Evolutionary conservation across 2,329 filamentous ascomycete species (phyloP), one percentile per base, ranked within the genome.

Genomic region (Corniculantispora saksenae): DNA sequence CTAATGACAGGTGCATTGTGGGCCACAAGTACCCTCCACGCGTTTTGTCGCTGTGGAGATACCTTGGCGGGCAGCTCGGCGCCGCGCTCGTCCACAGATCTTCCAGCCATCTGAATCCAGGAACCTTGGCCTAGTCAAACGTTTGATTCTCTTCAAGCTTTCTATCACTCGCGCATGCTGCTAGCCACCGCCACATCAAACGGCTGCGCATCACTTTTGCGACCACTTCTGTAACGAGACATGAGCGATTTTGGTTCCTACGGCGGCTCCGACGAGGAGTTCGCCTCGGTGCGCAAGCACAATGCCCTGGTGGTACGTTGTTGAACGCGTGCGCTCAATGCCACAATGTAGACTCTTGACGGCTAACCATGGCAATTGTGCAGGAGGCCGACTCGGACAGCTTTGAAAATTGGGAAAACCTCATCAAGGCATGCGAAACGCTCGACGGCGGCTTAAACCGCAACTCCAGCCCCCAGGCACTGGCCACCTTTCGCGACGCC

Each of bases 391-490:
- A 97, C 70, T 86, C 92, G 15, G 95, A 99, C 77, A 94, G 92
- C 74, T 98, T 97, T 73, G 94, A 97, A 72, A 86, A 87, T 67
- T 99, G 95, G 95, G 94, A 98, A 79, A 94, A 93, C 77, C 87
- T 98, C 64, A 89, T 97, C 70, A 89, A 89, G 72, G 89, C 90
- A 58, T 92, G 90, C 70, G 93, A 97, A 77, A 84, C 84, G 59
- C 89, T 97, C 68, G 95, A 99, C 75, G 94, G 94, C 67, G 95
- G 94, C 65, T 86, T 99, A 68, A 97, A 96, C 76, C 91, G 95
- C 72, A 99, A 99, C 80, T 98, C 95, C 50, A 97, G 92, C 75
- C 94, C 95, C 1, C 92, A 96, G 74, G 92, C 95, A 32, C 93
- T 99, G 71, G 89, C 93, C 23, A 90, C 93, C 13, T 90, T 93